These are phyloP conservation scores for Lepraria neglecta DNA, from an alignment of 495 filamentous ascomycete genomes.

Conservation along the genomic window DNA sequence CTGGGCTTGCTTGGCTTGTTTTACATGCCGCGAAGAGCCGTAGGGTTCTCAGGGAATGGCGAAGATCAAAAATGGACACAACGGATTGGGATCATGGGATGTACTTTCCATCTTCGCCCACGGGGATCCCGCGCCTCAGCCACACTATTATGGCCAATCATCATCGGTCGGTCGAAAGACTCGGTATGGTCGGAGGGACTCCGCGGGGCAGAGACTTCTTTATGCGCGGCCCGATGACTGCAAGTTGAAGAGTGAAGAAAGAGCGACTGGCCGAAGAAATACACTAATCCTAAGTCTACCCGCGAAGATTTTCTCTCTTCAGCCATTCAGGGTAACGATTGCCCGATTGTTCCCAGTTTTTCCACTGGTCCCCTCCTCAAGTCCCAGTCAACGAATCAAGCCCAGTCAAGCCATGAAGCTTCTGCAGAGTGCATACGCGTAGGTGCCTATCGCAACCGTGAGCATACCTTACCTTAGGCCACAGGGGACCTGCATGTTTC, in stretches of 20 bases:
- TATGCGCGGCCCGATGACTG: background rate
- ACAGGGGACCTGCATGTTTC: constrained; percentile 2
- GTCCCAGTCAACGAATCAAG: background rate
- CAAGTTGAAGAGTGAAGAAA: background rate
- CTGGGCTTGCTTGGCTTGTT: constrained; percentile 1
- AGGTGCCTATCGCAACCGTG: constrained; percentile 7
- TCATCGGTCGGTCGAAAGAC: background rate
- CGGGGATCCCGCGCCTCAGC: constrained; percentile 4
- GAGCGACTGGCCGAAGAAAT: background rate
- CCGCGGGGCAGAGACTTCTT: background rate
- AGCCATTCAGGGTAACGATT: background rate
- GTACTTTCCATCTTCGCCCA: background rate
- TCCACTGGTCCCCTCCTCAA: background rate
- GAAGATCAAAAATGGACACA: constrained; percentile 6
- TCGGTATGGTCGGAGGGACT: constrained; percentile 2
- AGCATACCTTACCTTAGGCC: constrained; percentile 1
- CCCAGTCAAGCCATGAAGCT: background rate
- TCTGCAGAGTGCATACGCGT: constrained; percentile 12
- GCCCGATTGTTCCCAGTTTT: background rate
- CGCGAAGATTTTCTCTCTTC: constrained; percentile 12
- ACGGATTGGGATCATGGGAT: background rate
- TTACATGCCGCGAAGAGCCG: background rate
- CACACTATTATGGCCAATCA: background rate
- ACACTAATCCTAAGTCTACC: constrained; percentile 16
- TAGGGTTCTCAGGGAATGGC: background rate